These are phyloP conservation scores for Gracilariopsis chorda DNA, from an alignment of 23 red algal genomes.

Conservation along the genomic window DNA sequence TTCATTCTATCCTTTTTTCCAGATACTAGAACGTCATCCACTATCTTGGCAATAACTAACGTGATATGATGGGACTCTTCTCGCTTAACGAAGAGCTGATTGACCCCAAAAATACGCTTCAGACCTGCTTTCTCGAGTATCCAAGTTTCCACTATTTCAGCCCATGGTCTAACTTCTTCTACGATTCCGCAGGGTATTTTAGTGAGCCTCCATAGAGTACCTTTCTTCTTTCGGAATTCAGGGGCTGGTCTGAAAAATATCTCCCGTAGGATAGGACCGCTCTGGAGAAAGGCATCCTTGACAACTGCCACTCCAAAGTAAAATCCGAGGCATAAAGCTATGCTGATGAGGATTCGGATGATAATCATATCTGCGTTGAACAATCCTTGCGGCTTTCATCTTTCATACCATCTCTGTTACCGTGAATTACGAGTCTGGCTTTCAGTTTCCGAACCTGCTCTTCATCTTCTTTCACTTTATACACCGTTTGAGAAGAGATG, in stretches of 20 bases:
- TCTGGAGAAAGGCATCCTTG: constrained; percentile 24
- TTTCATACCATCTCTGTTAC: not conserved
- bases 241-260: not conserved
- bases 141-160: not conserved
- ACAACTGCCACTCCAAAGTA: not conserved
- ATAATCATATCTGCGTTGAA: not conserved
- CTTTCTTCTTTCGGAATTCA: not conserved
- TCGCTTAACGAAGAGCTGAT: constrained; percentile 2
- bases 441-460: not conserved
- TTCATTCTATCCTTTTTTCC: not conserved
- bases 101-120: not conserved
- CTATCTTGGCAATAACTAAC: constrained; percentile 18
- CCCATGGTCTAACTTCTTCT: constrained; percentile 45
- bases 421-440: not conserved
- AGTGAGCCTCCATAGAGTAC: constrained; percentile 21
- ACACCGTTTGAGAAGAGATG: not conserved
- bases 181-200: constrained; percentile 36
- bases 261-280: constrained; percentile 14
- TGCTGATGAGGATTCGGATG: not conserved
- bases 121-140: not conserved
- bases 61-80: not conserved
- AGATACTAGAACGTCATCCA: constrained; percentile 6
- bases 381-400: not conserved
- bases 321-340: not conserved
- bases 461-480: not conserved